A percentile compares a stretch with the other conserved stretches of the same genome.
These are phyloP conservation scores for Ilex aquifolium DNA, from an alignment of 257 asterid species.

Conservation along the genomic window DNA sequence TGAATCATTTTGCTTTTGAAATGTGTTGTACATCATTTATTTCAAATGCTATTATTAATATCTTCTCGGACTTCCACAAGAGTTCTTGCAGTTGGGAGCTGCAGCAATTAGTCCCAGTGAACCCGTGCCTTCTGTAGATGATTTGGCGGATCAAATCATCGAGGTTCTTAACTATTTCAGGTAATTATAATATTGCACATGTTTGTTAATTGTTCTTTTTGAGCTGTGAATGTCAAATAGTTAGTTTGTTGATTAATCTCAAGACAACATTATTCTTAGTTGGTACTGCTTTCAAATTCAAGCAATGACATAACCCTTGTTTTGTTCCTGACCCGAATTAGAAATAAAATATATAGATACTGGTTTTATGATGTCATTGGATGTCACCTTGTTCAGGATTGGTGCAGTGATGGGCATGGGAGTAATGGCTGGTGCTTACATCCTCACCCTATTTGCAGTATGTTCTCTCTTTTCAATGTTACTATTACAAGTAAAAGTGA, in stretches of 20 bases:
- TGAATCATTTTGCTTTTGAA: neutral
- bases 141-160: conserved; percentile 76
- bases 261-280: no score
- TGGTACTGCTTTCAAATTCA: conserved; percentile 9
- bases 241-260: no score
- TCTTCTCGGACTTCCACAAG: conserved; percentile 59
- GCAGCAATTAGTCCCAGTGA: conserved; percentile 56
- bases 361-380: no score
- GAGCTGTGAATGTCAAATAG: no score
- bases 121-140: conserved; percentile 63
- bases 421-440: conserved; percentile 88
- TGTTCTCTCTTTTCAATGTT: conserved; percentile 11
- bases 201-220: no score
- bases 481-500: neutral
- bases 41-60: conserved; percentile 35
- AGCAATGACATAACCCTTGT: neutral
- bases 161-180: conserved; percentile 88
- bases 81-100: conserved; percentile 97
- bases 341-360: no score
- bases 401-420: conserved; percentile 98
- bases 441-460: conserved; percentile 81
- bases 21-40: conserved; percentile 1
- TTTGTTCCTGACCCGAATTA: no score
- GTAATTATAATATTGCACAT: conserved; percentile 25
- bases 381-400: conserved; percentile 44